Evolutionary conservation across 306 rosid genomes (phyloP), one percentile per base, ranked within the genome.

Genomic region (Prunus fruticosa): DNA sequence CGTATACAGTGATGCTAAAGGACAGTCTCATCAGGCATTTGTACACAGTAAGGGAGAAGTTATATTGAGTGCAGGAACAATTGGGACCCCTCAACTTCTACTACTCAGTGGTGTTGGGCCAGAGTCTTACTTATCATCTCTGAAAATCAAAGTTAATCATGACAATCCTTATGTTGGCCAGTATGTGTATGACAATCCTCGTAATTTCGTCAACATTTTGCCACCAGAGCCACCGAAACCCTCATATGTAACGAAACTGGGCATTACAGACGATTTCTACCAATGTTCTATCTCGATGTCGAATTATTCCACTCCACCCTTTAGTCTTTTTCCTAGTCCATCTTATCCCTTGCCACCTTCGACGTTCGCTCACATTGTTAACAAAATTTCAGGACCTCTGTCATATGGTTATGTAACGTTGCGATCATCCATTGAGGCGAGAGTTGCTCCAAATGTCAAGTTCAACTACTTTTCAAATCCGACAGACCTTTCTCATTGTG

Each of bases 51-150:
- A 69, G 11, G 85, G 79, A 60, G 85, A 82, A 58, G 72, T 82
- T 14, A 77, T 78, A 7, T 14, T 77, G 3, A 82, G 69, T 20
- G 79, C 82, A 0, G 82, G 85, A 4, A 64, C 76, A 34, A 63
- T 82, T 22, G 85, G 79, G 11, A 77, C 79, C 10, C 85, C 85
- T 47, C 82, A 82, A 27, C 75, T 82, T 43, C 78, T 82, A 1
- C 65, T 82, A 3, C 72, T 58, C 1, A 77, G 82, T 62, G 79
- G 85, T 18, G 12, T 77, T 11, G 82, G 75, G 14, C 51, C 82
- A 25, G 19, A 19, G 16, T 46, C 79, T 25, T 11, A 77, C 49
- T 82, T 82, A 16, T 82, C 79, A 11, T 72, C 82, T 30, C 62
- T 73, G 0, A 49, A 73, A 23, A 56, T 68, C 46, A 76, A 77